These are phyloP conservation scores for Didymosphaeria variabile DNA, from an alignment of 2,329 filamentous ascomycete genomes.

Conservation along the genomic window DNA sequence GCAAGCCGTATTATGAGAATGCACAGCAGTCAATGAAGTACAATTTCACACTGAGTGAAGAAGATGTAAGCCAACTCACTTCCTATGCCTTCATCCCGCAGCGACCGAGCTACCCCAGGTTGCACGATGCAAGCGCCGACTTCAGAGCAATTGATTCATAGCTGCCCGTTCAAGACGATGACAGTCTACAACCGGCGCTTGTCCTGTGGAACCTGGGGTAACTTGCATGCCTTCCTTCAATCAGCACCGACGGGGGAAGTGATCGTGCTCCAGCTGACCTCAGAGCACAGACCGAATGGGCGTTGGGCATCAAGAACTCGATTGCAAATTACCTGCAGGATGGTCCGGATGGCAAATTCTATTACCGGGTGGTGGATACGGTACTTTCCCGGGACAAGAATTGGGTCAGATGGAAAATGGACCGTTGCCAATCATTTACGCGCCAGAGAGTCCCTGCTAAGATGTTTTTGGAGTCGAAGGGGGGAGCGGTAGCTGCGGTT, in stretches of 20 bases:
- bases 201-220: background rate
- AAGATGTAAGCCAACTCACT: constrained; percentile 72
- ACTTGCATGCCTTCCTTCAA: constrained; percentile 20
- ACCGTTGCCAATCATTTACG: constrained; percentile 89
- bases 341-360: constrained; percentile 86
- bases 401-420: constrained; percentile 98
- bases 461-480: constrained; percentile 75
- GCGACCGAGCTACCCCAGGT: background rate
- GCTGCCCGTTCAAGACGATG: constrained; percentile 13
- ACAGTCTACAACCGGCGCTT: constrained; percentile 6
- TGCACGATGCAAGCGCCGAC: background rate
- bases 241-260: constrained; percentile 14
- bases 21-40: constrained; percentile 92
- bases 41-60: constrained; percentile 76
- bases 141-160: background rate
- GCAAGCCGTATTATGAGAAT: constrained; percentile 74
- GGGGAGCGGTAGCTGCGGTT: constrained; percentile 70
- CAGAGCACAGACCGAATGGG: constrained; percentile 78
- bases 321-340: constrained; percentile 86
- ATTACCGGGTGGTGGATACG: constrained; percentile 95
- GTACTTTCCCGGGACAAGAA: constrained; percentile 96
- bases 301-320: constrained; percentile 74
- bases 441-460: constrained; percentile 73
- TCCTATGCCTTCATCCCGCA: background rate
- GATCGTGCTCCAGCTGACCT: constrained; percentile 46